A percentile compares a stretch with the other conserved stretches of the same genome.
Evolutionary conservation across 2,329 filamentous ascomycete species (phyloP).

Genomic region (Microascus cirrosus): DNA sequence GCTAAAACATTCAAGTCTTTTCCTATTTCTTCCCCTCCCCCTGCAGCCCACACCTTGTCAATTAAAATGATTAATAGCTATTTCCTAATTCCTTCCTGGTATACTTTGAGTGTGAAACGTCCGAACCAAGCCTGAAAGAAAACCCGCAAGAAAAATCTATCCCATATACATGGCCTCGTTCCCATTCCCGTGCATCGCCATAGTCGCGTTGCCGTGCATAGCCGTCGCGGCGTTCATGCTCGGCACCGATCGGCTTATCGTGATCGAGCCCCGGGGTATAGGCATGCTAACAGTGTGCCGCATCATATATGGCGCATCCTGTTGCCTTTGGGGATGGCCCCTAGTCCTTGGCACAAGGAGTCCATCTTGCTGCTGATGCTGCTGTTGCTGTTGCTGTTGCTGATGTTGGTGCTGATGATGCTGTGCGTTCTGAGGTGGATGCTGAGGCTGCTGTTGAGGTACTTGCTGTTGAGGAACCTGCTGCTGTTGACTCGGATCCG

Average conservation of each 20-base stretch:
- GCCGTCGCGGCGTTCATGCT: conserved; percentile 26
- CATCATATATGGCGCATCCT: conserved; percentile 29
- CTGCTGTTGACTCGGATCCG: conserved; percentile 21
- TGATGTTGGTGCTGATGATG: conserved; percentile 1
- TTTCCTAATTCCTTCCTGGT: not conserved
- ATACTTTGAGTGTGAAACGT: not conserved
- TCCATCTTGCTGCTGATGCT: conserved; percentile 19
- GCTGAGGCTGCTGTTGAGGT: conserved; percentile 13
- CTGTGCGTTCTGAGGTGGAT: not conserved
- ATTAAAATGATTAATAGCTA: not conserved
- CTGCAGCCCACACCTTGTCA: not conserved
- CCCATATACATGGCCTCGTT: conserved; percentile 43
- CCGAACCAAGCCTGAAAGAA: not conserved
- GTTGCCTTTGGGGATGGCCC: conserved; percentile 19
- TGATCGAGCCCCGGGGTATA: conserved; percentile 22
- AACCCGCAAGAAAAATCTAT: conserved; percentile 15
- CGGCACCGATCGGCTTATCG: conserved; percentile 32
- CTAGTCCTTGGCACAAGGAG: conserved; percentile 32
- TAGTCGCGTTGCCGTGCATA: conserved; percentile 25
- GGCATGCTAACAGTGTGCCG: conserved; percentile 25
- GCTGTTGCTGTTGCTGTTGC: not conserved
- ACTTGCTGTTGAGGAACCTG: conserved; percentile 24
- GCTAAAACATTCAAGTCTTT: not conserved
- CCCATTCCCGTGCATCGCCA: conserved; percentile 32
- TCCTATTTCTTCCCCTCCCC: not conserved